These are phyloP conservation scores for Bretziella fagacearum DNA, from an alignment of 2,329 filamentous ascomycete species.

Conservation along the genomic window DNA sequence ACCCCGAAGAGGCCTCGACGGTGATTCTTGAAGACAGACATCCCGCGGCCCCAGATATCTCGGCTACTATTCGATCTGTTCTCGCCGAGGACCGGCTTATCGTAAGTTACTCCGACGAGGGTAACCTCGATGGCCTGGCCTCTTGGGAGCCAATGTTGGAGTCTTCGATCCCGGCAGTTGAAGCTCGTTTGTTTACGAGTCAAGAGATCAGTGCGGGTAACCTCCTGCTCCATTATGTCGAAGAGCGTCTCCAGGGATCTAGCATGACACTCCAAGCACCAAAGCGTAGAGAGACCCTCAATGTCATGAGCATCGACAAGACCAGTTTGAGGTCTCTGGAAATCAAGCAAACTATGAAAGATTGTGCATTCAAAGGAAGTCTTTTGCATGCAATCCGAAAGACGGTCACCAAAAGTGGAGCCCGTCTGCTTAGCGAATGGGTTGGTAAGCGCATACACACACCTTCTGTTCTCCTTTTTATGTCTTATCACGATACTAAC, in stretches of 20 bases:
- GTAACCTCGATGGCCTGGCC: conserved; percentile 31
- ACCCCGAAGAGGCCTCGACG: not conserved
- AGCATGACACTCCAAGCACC: conserved; percentile 74
- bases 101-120: conserved; percentile 50
- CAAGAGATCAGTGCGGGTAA: conserved; percentile 63
- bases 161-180: conserved; percentile 41
- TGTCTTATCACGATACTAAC: conserved; percentile 1
- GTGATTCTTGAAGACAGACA: not conserved
- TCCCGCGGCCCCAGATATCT: not conserved
- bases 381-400: conserved; percentile 75
- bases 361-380: conserved; percentile 64
- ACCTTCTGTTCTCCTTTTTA: conserved; percentile 11
- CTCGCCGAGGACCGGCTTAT: conserved; percentile 59
- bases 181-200: conserved; percentile 39
- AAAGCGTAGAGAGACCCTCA: conserved; percentile 50
- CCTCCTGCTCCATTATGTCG: conserved; percentile 70
- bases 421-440: conserved; percentile 67
- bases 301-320: conserved; percentile 81
- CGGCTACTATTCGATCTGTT: conserved; percentile 41
- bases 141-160: conserved; percentile 69
- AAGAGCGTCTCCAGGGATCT: conserved; percentile 57
- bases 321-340: conserved; percentile 82
- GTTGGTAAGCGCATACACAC: conserved; percentile 45
- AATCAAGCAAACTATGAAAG: conserved; percentile 69
- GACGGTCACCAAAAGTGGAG: conserved; percentile 83